Evolutionary conservation across 2,329 filamentous ascomycete genomes (phyloP), one percentile per base, ranked within the genome.

Genomic region (Neofusicoccum sp.): DNA sequence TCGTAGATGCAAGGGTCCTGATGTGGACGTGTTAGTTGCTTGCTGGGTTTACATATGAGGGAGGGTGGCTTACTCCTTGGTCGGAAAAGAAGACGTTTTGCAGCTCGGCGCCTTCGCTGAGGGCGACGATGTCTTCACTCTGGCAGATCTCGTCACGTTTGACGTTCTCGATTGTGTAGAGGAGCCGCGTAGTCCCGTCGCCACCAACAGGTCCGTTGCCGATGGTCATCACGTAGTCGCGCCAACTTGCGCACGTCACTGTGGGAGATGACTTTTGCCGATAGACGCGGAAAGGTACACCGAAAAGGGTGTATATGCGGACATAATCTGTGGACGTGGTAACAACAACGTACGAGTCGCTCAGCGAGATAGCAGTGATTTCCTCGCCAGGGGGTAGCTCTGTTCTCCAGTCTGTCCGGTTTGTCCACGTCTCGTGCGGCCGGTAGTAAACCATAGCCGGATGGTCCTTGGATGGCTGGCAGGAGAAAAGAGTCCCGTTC

Each of bases 1-100:
- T 98, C 95, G 75, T 98, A 99, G 62, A 98, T 93, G 73, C 91
- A 97, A 6, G 95, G 95, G 69, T 99, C 93, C 88, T 91, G 64
- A 7, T 20, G 14, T 12, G 26, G 24, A 14, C 26, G 24, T 61
- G 60, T 65, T 40, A 66, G 63, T 34, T n/a, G 5, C 7, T 8
- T 11, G 9, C 30, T 7, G 3, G 36, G 14, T 11, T 16, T 30
- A 24, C 14, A 30, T 8, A 36, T 31, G 43, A 54, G 38, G 11
- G 9, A 14, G 5, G 3, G n/a, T n/a, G 3, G 79, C 87, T 76
- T 80, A 91, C 89, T n/a, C 95, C 95, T 62, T 84, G 85, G 69
- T 96, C 90, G 12, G 91, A 96, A 75, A 96, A 99, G 80, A 98
- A 96, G 40, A 96, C 88, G 62, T 85, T 92, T 69, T 88, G 88